Conservation (phyloP, 1,284 basidiomycete genomes). For the Apiotrichum akiyoshidainum region DNA sequence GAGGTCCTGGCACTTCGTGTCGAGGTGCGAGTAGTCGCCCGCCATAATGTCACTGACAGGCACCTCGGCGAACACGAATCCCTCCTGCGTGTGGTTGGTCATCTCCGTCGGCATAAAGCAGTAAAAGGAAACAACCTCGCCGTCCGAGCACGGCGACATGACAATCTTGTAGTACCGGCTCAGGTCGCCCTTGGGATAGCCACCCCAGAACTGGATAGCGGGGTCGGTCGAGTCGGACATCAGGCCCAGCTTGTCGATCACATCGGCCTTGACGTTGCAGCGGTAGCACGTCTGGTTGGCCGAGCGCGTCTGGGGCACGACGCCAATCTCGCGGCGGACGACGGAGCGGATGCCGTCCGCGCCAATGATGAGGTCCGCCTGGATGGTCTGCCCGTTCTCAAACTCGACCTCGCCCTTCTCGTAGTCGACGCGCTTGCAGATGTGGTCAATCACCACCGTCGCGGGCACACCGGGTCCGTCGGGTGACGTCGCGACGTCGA, state of each 20-base stretch:
- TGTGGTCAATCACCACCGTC: slow-evolving; percentile 41
- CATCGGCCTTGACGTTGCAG: slow-evolving; percentile 44
- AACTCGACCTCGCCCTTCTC: slow-evolving; percentile 40
- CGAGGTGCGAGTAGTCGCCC: slow-evolving; percentile 40
- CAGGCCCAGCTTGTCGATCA: slow-evolving; percentile 44
- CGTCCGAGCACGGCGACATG: slow-evolving; percentile 46
- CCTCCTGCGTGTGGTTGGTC: slow-evolving; percentile 49
- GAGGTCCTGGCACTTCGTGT: slow-evolving; percentile 43
- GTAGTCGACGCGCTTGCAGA: slow-evolving; percentile 38
- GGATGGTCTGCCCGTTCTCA: slow-evolving; percentile 39
- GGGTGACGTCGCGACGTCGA: slow-evolving; percentile 34
- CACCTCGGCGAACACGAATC: slow-evolving; percentile 46
- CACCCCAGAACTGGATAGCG: slow-evolving; percentile 52
- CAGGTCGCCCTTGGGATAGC: slow-evolving; percentile 35
- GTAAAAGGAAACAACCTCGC: slow-evolving; percentile 49
- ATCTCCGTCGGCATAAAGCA: slow-evolving; percentile 45
- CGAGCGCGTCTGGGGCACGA: slow-evolving; percentile 38
- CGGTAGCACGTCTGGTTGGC: slow-evolving; percentile 51
- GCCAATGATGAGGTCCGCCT: slow-evolving; percentile 47
- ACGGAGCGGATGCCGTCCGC: slow-evolving; percentile 48
- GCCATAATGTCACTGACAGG: slow-evolving; percentile 45
- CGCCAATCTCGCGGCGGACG: slow-evolving; percentile 34
- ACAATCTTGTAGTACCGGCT: slow-evolving; percentile 50
- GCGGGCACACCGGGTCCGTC: slow-evolving; percentile 39
- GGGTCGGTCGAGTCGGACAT: slow-evolving; percentile 42